These are phyloP conservation scores for Chrysoporthe deuterocubensis DNA, from an alignment of 2,329 filamentous ascomycete species.

Conservation along the genomic window DNA sequence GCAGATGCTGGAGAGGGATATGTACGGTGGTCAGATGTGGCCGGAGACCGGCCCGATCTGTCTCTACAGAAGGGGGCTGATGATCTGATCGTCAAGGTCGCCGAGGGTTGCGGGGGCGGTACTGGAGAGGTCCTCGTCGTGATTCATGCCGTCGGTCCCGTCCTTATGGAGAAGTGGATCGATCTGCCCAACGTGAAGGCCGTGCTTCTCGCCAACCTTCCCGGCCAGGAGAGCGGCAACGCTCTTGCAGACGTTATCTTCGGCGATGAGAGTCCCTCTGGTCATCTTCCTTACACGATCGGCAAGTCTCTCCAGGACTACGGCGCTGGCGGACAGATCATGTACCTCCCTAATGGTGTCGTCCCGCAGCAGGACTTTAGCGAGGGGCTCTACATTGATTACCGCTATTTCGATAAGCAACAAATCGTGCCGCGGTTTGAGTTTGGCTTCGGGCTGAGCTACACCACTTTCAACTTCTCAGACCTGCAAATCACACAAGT, in stretches of 20 bases:
- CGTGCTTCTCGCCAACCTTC: slow-evolving; percentile 81
- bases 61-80: slow-evolving; percentile 79
- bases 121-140: slow-evolving; percentile 77
- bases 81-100: slow-evolving; percentile 72
- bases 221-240: slow-evolving; percentile 84
- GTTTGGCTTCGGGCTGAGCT: slow-evolving; percentile 85
- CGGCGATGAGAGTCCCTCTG: slow-evolving; percentile 74
- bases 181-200: slow-evolving; percentile 77
- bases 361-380: slow-evolving; percentile 80
- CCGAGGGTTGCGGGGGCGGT: slow-evolving; percentile 66
- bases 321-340: slow-evolving; percentile 70
- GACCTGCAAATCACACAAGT: slow-evolving; percentile 52
- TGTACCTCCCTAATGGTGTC: slow-evolving; percentile 68
- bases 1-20: slow-evolving; percentile 85
- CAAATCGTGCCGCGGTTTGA: slow-evolving; percentile 77
- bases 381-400: slow-evolving; percentile 87
- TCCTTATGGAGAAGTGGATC: slow-evolving; percentile 80
- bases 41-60: slow-evolving; percentile 79
- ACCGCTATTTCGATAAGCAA: slow-evolving; percentile 83
- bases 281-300: slow-evolving; percentile 87
- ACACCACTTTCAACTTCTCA: slow-evolving; percentile 72
- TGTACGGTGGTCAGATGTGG: slow-evolving; percentile 62
- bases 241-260: slow-evolving; percentile 81
- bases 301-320: slow-evolving; percentile 76
- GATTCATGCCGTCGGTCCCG: slow-evolving; percentile 82